Percentiles rank a stretch among this genome's conserved stretches.
phyloP scores from a whole-genome alignment of 768 basidiomycete species.

The Tricholoma saponaceum region DNA sequence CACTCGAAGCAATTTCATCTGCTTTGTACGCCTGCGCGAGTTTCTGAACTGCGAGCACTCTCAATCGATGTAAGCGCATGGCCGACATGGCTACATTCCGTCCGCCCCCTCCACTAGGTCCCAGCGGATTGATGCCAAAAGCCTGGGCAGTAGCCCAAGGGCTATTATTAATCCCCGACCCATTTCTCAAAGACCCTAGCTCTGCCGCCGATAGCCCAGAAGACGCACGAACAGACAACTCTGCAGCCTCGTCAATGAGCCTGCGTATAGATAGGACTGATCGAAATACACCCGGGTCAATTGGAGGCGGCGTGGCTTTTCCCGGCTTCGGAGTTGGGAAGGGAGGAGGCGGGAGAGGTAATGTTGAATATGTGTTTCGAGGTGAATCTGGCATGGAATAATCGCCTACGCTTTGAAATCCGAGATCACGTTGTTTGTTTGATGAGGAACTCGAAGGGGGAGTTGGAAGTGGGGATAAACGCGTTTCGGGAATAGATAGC shows the following conservation, averaged over 20 bases:
- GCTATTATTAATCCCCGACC: constrained; percentile 35
- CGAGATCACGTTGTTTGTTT: constrained; percentile 42
- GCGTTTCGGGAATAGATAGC: constrained; percentile 43
- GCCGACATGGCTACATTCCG: constrained; percentile 82
- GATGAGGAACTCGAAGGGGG: constrained; percentile 18
- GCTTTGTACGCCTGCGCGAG: constrained; percentile 80
- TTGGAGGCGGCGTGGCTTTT: constrained; percentile 76
- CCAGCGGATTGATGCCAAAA: constrained; percentile 58
- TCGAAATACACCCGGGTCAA: constrained; percentile 85
- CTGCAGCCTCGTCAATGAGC: constrained; percentile 87
- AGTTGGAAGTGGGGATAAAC: constrained; percentile 30
- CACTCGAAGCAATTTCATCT: constrained; percentile 89
- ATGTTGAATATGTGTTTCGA: constrained; percentile 28
- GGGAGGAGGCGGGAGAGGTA: constrained; percentile 39
- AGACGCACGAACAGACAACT: constrained; percentile 82
- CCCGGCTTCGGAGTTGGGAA: constrained; percentile 56
- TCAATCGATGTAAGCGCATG: constrained; percentile 74
- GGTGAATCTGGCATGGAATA: constrained; percentile 45
- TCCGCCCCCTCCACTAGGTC: constrained; percentile 47
- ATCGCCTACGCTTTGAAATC: constrained; percentile 38
- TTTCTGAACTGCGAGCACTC: constrained; percentile 83
- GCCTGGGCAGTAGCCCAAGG: constrained; percentile 64
- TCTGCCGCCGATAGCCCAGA: constrained; percentile 79
- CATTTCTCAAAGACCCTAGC: constrained; percentile 58
- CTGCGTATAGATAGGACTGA: constrained; percentile 70